Evolutionary conservation across 1,284 basidiomycete genomes (phyloP), one percentile per base, ranked within the genome.

Genomic region (Malassezia japonica): DNA sequence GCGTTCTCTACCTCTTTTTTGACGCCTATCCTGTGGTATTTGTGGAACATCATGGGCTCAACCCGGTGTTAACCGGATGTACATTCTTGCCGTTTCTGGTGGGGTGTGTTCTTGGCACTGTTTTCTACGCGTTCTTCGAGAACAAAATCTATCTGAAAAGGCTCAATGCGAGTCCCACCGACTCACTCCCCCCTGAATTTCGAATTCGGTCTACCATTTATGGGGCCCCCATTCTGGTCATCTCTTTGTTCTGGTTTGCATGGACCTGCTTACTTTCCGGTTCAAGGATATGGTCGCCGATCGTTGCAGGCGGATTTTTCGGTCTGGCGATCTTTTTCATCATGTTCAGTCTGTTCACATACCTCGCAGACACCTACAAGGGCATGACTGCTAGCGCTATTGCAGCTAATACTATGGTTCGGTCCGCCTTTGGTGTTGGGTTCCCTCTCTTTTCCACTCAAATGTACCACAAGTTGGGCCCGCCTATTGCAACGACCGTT

Each of bases 401-500:
- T 1, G 83, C 84, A 0, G 79, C 83, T 23, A 83, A 82, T 18
- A 80, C 85, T 25, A 79, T 87, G 25, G 67, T 83, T 32, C 79
- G 84, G 28, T 82, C 80, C 2, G 70, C 79, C 3, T 78, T 82
- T 46, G 85, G 82, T 2, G 80, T 80, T 1, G 75, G 72, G 0
- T 71, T 75, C 66, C 77, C 78, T 0, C 62, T 78, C 13, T 79
- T 80, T 53, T 76, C 78, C 0, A 38, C 52, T 0, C 76, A 78
- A 55, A 78, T 80, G 78, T 80, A 75, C 67, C 54, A 74, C 5
- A 73, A 62, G 16, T 69, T 87, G 3, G 84, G 83, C 0, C 81
- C 83, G 0, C 83, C 84, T 0, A 85, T 85, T 5, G 85, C 83
- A 1, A 83, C 82, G 0, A 82, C 81, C 13, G 75, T 88, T 13